phyloP scores from a whole-genome alignment of 345 rosid genomes.

The Limnanthes douglasii region DNA sequence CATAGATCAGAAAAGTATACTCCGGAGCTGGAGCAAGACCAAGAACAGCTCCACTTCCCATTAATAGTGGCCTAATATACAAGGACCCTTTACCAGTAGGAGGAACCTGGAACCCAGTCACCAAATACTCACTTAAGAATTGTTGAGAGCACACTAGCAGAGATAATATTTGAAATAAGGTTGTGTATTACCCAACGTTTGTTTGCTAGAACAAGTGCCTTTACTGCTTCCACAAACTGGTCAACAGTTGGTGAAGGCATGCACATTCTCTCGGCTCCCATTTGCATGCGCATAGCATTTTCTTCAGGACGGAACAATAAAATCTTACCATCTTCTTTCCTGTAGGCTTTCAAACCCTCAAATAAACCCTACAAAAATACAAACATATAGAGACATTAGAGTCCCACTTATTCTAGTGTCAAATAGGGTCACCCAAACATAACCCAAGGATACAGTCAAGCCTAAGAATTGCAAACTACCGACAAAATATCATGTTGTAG shows the following conservation, averaged over 20 bases:
- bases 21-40: slow-evolving; percentile 98
- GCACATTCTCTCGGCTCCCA: slow-evolving; percentile 91
- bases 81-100: slow-evolving; percentile 93
- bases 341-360: slow-evolving; percentile 92
- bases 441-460: no score
- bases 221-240: slow-evolving; percentile 86
- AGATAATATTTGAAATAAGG: neutral
- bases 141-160: neutral
- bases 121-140: neutral
- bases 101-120: slow-evolving; percentile 43
- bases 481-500: neutral
- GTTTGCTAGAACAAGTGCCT: slow-evolving; percentile 77
- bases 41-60: slow-evolving; percentile 98
- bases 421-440: no score
- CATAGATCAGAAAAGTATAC: slow-evolving; percentile 79
- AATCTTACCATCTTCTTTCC: slow-evolving; percentile 50
- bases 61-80: slow-evolving; percentile 76
- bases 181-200: slow-evolving; percentile 60
- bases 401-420: no score
- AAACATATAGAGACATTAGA: no score
- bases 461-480: no score
- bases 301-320: slow-evolving; percentile 89
- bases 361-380: slow-evolving; percentile 52
- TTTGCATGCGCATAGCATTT: slow-evolving; percentile 70
- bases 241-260: slow-evolving; percentile 85